Percentiles rank a stretch among this genome's conserved stretches.
phyloP scores from a whole-genome alignment of 1,284 basidiomycete species.

The Anthracocystis walkeri region DNA sequence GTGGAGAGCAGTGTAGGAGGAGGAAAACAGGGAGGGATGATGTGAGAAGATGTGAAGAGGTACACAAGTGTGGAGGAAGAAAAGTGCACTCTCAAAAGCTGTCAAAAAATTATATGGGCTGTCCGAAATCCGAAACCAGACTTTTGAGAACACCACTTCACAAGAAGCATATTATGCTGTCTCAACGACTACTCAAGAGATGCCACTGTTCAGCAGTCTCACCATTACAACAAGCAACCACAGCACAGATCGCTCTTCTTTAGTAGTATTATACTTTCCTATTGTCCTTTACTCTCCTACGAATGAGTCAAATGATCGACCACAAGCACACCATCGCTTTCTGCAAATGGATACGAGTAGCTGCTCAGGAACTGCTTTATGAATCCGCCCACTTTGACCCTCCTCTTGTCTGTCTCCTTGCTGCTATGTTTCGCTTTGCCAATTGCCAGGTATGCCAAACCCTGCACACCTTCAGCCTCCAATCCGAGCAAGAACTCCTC shows the following conservation, averaged over 20 bases:
- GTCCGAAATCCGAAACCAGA: conserved; percentile 9
- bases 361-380: conserved; percentile 89
- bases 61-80: conserved; percentile 12
- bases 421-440: conserved; percentile 97
- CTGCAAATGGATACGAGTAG: conserved; percentile 89
- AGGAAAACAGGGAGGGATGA: not conserved
- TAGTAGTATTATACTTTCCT: not conserved
- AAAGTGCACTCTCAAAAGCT: not conserved
- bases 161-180: not conserved
- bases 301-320: conserved; percentile 75
- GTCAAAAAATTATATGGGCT: conserved; percentile 3
- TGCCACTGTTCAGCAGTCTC: not conserved
- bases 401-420: conserved; percentile 80
- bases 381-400: conserved; percentile 83
- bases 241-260: not conserved
- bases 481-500: conserved; percentile 86
- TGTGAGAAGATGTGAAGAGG: not conserved
- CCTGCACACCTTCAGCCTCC: conserved; percentile 82
- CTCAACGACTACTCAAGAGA: not conserved
- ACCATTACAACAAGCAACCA: not conserved
- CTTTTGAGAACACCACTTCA: not conserved
- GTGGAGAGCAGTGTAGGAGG: not conserved
- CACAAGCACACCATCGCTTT: conserved; percentile 87
- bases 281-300: conserved; percentile 23
- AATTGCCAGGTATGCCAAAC: conserved; percentile 82